Evolutionary conservation across 768 basidiomycete genomes (phyloP).

Genomic region (Termitomyces sp.): DNA sequence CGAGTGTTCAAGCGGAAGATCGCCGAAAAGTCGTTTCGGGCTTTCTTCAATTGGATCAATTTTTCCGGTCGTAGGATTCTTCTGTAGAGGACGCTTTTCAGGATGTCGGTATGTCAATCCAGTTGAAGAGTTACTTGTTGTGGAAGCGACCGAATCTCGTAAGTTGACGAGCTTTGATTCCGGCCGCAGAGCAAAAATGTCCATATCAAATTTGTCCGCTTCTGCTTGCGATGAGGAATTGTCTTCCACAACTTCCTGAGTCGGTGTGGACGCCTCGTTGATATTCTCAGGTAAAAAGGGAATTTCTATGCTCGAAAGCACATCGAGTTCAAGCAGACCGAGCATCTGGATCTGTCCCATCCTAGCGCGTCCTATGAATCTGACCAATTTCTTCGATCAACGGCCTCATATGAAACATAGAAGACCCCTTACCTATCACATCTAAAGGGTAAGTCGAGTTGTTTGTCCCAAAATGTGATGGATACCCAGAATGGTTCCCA

Average conservation of each 20-base stretch:
- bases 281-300: slow-evolving; percentile 59
- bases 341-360: slow-evolving; percentile 98
- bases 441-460: slow-evolving; percentile 80
- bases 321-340: slow-evolving; percentile 86
- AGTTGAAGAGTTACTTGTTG: slow-evolving; percentile 24
- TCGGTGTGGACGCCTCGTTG: slow-evolving; percentile 24
- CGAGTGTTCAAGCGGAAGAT: slow-evolving; percentile 45
- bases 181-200: slow-evolving; percentile 55
- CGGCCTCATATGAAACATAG: neutral
- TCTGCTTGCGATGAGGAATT: slow-evolving; percentile 41
- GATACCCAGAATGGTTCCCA: slow-evolving; percentile 90
- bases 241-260: slow-evolving; percentile 30
- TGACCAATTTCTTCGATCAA: slow-evolving; percentile 22
- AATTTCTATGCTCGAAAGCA: slow-evolving; percentile 83
- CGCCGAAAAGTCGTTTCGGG: slow-evolving; percentile 43
- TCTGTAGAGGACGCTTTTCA: slow-evolving; percentile 44
- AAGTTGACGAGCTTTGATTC: slow-evolving; percentile 24
- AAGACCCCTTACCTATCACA: slow-evolving; percentile 53
- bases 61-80: slow-evolving; percentile 41
- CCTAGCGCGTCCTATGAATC: slow-evolving; percentile 91
- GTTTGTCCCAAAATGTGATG: slow-evolving; percentile 81
- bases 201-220: slow-evolving; percentile 70
- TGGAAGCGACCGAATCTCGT: slow-evolving; percentile 37
- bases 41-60: slow-evolving; percentile 73
- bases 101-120: slow-evolving; percentile 29